Evolutionary conservation across 2,329 filamentous ascomycete species (phyloP), one percentile per base, ranked within the genome.

Genomic region (Epichloe bromicola): DNA sequence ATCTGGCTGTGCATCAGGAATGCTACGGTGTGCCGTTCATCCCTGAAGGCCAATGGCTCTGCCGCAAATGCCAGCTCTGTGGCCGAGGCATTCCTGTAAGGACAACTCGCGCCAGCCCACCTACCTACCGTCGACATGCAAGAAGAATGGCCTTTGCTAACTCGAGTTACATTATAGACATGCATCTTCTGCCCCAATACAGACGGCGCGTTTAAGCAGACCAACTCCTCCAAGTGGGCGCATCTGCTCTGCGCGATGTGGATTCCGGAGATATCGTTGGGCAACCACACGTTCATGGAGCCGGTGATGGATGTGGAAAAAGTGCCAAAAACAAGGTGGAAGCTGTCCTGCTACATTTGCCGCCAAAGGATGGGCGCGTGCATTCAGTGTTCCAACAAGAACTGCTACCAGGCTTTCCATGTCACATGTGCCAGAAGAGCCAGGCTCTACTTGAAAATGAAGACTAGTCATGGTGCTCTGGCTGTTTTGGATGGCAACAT

Each of bases 1-100:
- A 98, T 67, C 74, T 98, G 48, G 93, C 93, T 3, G 93, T 98
- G 10, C 93, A 98, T 67, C 93, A 98, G 67, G 93, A 98, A 71
- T 98, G 93, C 68, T 98, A 98, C 64, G 93, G 93, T 51, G 93
- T 98, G 45, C 93, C 93, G 1, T 98, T 96, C 67, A 98, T 98
- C 57, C 93, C 93, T 2, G 93, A 98, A 70, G 93, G 93, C 17
- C 93, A 98, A 67, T 98, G 93, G 93, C 78, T 96, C 46, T 98
- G 93, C 70, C 81, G 93, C 51, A 95, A 96, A 68, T 98, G 93
- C 70, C 90, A 96, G 69, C 76, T 96, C 55, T 91, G 96, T 64
- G 93, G 93, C 45, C 84, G 90, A 58, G 90, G 90, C 46, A 85
- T 91, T 59, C 89, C 90, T 58, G 83, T 86, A 68, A 74, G 79